phyloP scores from a whole-genome alignment of 768 basidiomycete genomes.

The Calvatia gigantea region DNA sequence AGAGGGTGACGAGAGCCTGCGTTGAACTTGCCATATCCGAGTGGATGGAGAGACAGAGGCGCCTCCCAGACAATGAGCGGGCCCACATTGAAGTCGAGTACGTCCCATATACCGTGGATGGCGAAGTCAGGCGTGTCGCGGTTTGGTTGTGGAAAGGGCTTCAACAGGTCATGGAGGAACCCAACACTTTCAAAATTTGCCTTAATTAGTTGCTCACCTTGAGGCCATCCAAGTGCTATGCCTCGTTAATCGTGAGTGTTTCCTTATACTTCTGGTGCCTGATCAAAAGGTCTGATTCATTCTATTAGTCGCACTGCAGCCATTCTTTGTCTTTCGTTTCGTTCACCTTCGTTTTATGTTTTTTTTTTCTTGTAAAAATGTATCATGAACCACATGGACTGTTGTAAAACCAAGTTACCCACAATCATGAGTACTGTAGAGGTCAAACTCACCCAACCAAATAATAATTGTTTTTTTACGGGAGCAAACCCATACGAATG shows the following conservation, averaged over 20 bases:
- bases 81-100: not conserved
- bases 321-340: not conserved
- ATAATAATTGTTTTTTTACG: not conserved
- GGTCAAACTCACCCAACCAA: not conserved
- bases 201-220: no score
- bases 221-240: no score
- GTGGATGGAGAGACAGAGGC: conserved; percentile 3
- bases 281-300: not conserved
- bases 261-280: not conserved
- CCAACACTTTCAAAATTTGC: not conserved
- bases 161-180: not conserved
- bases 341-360: not conserved
- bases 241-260: not conserved
- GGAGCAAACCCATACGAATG: no score
- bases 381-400: not conserved
- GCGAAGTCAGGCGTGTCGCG: not conserved
- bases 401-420: not conserved
- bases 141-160: conserved; percentile 11
- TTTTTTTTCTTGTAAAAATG: not conserved
- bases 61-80: not conserved
- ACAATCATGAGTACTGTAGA: not conserved
- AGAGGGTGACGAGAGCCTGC: not conserved
- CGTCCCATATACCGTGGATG: not conserved
- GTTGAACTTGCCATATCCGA: conserved; percentile 1
- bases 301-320: not conserved